Conservation (phyloP, 805 yeast genomes). For the Nakazawaea ambrosiae region DNA sequence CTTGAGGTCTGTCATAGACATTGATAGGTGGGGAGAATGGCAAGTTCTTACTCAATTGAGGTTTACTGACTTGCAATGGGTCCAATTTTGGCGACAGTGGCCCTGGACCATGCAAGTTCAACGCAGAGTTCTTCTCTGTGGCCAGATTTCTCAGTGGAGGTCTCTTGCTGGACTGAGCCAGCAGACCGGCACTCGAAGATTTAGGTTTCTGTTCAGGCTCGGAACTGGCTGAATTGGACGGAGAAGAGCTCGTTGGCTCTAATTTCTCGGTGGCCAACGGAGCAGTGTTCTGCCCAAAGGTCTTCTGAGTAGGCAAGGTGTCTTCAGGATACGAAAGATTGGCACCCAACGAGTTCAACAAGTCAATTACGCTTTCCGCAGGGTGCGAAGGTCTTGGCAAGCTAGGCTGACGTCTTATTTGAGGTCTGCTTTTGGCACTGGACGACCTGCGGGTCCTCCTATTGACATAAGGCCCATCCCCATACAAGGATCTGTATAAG, state of each 20-base stretch:
- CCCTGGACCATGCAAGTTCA: conserved; percentile 19
- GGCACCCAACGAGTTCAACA: conserved; percentile 8
- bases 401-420: conserved; percentile 3
- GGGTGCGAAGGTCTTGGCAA: conserved; percentile 7
- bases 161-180: not conserved
- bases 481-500: conserved; percentile 11
- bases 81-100: conserved; percentile 26
- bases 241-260: not conserved
- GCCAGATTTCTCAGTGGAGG: not conserved
- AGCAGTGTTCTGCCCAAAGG: not conserved
- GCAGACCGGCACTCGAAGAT: not conserved
- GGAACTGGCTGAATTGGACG: too few relatives aligned
- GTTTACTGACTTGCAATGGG: conserved; percentile 38
- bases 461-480: conserved; percentile 7
- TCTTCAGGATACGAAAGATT: conserved; percentile 7
- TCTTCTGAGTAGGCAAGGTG: conserved; percentile 7
- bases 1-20: conserved; percentile 42
- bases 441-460: not conserved
- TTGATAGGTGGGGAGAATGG: conserved; percentile 57
- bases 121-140: conserved; percentile 5
- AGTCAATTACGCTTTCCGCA: conserved; percentile 8
- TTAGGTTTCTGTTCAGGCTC: not conserved
- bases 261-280: not conserved
- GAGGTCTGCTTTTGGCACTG: conserved; percentile 2
- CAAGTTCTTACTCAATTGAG: conserved; percentile 29